These are phyloP conservation scores for Geotrichum reessii DNA, from an alignment of 1,139 yeast genomes.

Conservation along the genomic window DNA sequence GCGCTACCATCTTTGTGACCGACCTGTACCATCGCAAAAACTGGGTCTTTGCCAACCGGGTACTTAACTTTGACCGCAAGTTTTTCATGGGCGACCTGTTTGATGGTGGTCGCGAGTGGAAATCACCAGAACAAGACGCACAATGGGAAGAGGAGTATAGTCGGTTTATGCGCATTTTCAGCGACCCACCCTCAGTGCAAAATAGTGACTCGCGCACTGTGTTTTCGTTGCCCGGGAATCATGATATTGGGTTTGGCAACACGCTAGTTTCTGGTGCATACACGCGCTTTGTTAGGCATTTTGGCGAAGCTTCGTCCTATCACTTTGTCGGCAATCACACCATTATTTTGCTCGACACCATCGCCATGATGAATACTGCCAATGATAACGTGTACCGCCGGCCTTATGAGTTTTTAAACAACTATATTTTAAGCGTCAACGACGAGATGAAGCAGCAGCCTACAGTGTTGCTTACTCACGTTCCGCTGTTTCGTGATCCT, in stretches of 20 bases:
- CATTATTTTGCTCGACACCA: slow-evolving; percentile 70
- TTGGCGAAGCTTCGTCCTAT: slow-evolving; percentile 63
- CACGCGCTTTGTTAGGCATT: slow-evolving; percentile 60
- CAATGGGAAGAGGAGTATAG: slow-evolving; percentile 68
- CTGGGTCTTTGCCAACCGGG: slow-evolving; percentile 54
- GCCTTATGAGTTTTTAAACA: slow-evolving; percentile 41
- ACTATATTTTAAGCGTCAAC: slow-evolving; percentile 28
- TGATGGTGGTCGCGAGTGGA: slow-evolving; percentile 94
- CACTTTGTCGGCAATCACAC: slow-evolving; percentile 69
- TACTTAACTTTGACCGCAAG: slow-evolving; percentile 67
- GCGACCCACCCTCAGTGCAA: slow-evolving; percentile 41
- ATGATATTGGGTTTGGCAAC: slow-evolving; percentile 89
- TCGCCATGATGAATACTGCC: slow-evolving; percentile 58
- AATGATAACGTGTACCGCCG: slow-evolving; percentile 41
- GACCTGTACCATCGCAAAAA: slow-evolving; percentile 80
- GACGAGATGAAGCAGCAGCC: slow-evolving; percentile 44
- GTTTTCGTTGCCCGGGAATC: slow-evolving; percentile 81
- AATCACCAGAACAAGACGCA: slow-evolving; percentile 37
- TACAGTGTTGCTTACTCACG: slow-evolving; percentile 68
- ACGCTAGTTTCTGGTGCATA: slow-evolving; percentile 49
- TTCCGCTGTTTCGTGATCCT: slow-evolving; percentile 63
- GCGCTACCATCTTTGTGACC: slow-evolving; percentile 40
- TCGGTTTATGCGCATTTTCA: slow-evolving; percentile 63
- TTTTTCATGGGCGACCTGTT: slow-evolving; percentile 85
- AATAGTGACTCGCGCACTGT: slow-evolving; percentile 29